Base-by-base conservation (phyloP, 2,329 filamentous ascomycete species). In the Microthyrium microscopicum region DNA sequence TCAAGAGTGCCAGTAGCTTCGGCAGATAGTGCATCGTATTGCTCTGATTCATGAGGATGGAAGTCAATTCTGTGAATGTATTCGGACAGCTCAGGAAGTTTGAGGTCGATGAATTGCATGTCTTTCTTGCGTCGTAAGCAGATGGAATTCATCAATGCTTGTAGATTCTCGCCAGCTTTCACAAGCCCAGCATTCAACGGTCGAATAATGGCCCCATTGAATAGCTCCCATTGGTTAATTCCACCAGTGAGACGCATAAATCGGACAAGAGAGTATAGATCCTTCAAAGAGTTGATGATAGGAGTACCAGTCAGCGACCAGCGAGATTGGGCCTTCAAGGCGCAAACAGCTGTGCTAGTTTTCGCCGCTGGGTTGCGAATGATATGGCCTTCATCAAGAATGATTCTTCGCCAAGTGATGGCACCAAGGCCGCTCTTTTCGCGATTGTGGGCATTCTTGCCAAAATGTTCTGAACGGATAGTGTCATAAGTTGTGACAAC, bases 401-500 rank as follows among this genome's bases (percentile, higher is more conserved):
- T 76, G 7, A 91, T 61, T 5, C 84, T 73, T 8, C 76, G 69
- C 83, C 83, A 92, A 4, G 73, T 62, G 5, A 78, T 50, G 3
- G 70, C 73, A 48, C 71, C 77, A 0, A 77, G 55, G 1, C 68
- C 68, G 20, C 54, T 52, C n/a, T 49, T 42, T 13, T 9, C 12
- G 12, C 36, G 35, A 8, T 34, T 34, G 7, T 38, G 20, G 12
- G 50, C 42, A 11, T 26, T 25, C 6, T 18, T 36, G 6, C 18
- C 62, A 31, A 58, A 70, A 42, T 66, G 73, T 42, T 91, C 82
- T 21, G 62, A 64, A 4, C 68, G 68, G 31, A 92, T 57, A 22
- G 76, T 82, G 20, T 81, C 79, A 46, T 92, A 93, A 31, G 78
- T 89, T 2, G 82, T 87, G 42, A 93, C 71, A 13, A 92, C 73